These are phyloP conservation scores for Conticribra weissflogii DNA, from an alignment of 108 stramenopile genomes.

Conservation along the genomic window DNA sequence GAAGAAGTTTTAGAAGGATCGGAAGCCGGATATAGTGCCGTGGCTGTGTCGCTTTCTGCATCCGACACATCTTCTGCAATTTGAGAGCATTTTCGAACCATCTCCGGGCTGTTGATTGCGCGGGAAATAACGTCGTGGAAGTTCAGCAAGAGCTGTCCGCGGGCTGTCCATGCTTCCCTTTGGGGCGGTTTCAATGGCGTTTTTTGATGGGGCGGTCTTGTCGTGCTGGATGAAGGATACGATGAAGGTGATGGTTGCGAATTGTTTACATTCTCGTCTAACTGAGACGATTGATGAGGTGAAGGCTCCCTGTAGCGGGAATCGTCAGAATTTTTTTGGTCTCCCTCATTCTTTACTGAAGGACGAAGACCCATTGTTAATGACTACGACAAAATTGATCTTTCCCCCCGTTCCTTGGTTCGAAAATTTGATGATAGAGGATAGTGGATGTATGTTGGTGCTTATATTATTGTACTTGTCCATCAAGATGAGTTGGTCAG, in stretches of 20 bases:
- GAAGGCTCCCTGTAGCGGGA: neutral
- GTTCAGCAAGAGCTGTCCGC: constrained; percentile 35
- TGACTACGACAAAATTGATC: too few species aligned
- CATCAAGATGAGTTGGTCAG: too few species aligned
- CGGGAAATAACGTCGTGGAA: constrained; percentile 42
- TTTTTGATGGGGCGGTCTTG: neutral
- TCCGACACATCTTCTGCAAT: constrained; percentile 20
- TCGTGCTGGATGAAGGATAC: neutral
- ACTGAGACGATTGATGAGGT: too few species aligned
- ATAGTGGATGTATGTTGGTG: too few species aligned
- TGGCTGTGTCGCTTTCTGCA: neutral
- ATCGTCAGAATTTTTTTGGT: neutral
- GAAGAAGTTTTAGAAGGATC: neutral
- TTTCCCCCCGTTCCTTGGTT: too few species aligned
- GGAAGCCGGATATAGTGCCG: neutral
- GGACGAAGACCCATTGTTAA: constrained; percentile 30
- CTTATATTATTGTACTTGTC: too few species aligned
- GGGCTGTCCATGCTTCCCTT: constrained; percentile 47
- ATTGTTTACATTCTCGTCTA: neutral
- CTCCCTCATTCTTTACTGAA: constrained; percentile 4
- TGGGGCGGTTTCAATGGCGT: constrained; percentile 5
- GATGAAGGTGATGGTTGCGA: neutral
- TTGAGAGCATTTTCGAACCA: constrained; percentile 34
- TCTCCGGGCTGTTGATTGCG: constrained; percentile 43
- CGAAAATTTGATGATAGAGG: too few species aligned